These are phyloP conservation scores for Leavenworthia alabamica DNA, from an alignment of 345 rosid species.

Conservation along the genomic window DNA sequence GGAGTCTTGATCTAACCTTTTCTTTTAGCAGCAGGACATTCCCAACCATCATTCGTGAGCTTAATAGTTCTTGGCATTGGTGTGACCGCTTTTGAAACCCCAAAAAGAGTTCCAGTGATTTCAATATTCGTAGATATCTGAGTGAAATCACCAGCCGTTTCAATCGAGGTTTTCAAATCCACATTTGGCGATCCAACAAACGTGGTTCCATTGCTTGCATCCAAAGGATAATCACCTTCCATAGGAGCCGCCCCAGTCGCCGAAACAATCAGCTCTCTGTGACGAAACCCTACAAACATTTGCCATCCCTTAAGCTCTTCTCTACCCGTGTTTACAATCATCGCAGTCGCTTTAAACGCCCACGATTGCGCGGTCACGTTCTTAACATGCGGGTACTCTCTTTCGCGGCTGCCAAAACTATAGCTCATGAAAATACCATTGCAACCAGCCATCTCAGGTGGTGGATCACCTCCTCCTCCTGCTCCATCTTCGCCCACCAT, in stretches of 20 bases:
- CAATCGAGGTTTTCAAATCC: slow-evolving; percentile 68
- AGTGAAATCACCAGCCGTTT: slow-evolving; percentile 68
- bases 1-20: slow-evolving; percentile 35
- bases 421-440: slow-evolving; percentile 68
- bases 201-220: slow-evolving; percentile 64
- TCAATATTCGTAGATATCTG: slow-evolving; percentile 58
- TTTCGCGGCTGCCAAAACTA: slow-evolving; percentile 45
- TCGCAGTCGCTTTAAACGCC: slow-evolving; percentile 62
- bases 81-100: slow-evolving; percentile 36
- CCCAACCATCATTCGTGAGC: slow-evolving; percentile 58
- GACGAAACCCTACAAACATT: slow-evolving; percentile 64
- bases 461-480: slow-evolving; percentile 34
- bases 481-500: slow-evolving; percentile 12
- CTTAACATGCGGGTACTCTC: slow-evolving; percentile 57
- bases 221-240: slow-evolving; percentile 61
- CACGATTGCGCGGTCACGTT: slow-evolving; percentile 80
- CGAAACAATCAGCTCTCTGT: slow-evolving; percentile 59
- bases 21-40: slow-evolving; percentile 48
- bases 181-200: slow-evolving; percentile 47
- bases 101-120: slow-evolving; percentile 69
- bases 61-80: slow-evolving; percentile 72
- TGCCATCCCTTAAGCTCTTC: slow-evolving; percentile 72
- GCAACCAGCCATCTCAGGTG: slow-evolving; percentile 51
- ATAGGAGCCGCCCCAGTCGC: slow-evolving; percentile 42
- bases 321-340: slow-evolving; percentile 53